phyloP scores from a whole-genome alignment of 164 flowering plant genomes.

The Vitis riparia region DNA sequence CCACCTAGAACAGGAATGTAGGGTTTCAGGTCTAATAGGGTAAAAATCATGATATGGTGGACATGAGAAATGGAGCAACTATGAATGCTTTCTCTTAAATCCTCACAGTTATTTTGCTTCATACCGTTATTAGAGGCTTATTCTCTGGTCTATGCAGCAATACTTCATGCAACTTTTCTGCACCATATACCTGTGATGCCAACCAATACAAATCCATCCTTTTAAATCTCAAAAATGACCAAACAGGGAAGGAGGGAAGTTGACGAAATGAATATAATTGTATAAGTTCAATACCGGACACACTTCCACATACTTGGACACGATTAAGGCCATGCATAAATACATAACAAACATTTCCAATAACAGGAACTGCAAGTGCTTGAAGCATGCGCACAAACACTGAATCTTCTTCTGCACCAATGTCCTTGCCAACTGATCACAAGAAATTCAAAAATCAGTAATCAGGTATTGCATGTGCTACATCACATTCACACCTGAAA shows the following conservation, averaged over 20 bases:
- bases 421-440: slow-evolving; percentile 51
- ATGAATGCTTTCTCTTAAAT: background rate
- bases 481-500: no score
- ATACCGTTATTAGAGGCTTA: slow-evolving; percentile 80
- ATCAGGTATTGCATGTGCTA: background rate
- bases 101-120: background rate
- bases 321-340: slow-evolving; percentile 93
- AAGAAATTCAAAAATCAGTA: slow-evolving; percentile 8
- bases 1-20: no score
- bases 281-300: background rate
- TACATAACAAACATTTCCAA: slow-evolving; percentile 92
- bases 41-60: no score
- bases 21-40: no score
- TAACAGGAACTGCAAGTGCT: slow-evolving; percentile 81
- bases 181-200: slow-evolving; percentile 72
- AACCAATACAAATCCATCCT: slow-evolving; percentile 3
- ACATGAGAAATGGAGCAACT: background rate
- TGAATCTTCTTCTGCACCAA: slow-evolving; percentile 65
- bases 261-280: background rate
- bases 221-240: background rate
- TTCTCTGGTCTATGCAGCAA: slow-evolving; percentile 60
- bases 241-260: background rate
- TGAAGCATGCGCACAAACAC: slow-evolving; percentile 66
- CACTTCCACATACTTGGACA: slow-evolving; percentile 54
- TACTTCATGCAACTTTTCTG: slow-evolving; percentile 76